A percentile compares a stretch with the other conserved stretches of the same genome.
Conservation (phyloP, 148 eudicot genomes). For the Fagopyrum homotropicum region DNA sequence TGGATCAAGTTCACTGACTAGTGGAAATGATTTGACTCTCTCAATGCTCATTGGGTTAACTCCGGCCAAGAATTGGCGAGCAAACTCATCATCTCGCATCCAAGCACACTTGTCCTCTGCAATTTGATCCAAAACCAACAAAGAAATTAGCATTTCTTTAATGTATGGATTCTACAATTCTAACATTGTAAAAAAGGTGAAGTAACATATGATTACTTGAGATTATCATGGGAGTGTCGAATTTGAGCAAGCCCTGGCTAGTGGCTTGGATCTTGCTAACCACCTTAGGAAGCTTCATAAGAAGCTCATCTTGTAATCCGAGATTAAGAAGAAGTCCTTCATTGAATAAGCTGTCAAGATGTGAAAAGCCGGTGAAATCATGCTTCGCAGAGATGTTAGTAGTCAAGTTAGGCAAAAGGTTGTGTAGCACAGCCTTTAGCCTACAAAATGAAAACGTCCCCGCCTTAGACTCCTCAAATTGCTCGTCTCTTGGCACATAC, state of each 20-base stretch:
- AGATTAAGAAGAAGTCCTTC: conserved; percentile 71
- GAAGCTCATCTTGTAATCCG: conserved; percentile 61
- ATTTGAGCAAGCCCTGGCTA: conserved; percentile 72
- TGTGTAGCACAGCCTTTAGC: conserved; percentile 80
- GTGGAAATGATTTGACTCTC: conserved; percentile 67
- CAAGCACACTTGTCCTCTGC: conserved; percentile 92
- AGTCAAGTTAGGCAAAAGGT: conserved; percentile 60
- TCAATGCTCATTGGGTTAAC: conserved; percentile 78
- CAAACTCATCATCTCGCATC: conserved; percentile 97
- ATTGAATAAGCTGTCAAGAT: conserved; percentile 76
- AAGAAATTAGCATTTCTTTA: neutral
- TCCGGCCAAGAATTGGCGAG: conserved; percentile 82
- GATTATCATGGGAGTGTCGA: conserved; percentile 63
- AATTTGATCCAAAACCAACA: neutral
- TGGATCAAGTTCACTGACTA: conserved; percentile 78
- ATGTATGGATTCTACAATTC: neutral
- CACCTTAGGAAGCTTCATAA: conserved; percentile 59
- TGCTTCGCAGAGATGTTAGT: conserved; percentile 75
- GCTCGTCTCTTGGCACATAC: conserved; percentile 91
- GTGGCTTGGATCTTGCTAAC: conserved; percentile 47
- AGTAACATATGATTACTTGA: conserved; percentile 42
- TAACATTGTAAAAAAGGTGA: neutral
- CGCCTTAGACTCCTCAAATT: conserved; percentile 76
- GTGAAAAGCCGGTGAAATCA: conserved; percentile 70
- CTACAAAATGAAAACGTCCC: conserved; percentile 69